Conservation (phyloP, 208 protist genomes). For the Leishmania arabica region DNA sequence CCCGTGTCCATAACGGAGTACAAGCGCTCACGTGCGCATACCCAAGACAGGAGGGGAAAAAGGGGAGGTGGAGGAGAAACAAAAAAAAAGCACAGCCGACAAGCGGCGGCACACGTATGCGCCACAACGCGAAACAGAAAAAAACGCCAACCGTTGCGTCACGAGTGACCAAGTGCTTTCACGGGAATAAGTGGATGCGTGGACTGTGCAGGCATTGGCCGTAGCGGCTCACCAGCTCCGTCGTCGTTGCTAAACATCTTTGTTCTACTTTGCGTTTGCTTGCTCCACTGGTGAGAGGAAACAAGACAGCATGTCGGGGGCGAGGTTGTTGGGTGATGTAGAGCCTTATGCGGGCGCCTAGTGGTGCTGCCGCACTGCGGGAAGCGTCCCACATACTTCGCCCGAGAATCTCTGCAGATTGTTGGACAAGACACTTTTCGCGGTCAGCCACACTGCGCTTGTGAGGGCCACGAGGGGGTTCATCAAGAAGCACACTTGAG, state of each 20-base stretch:
- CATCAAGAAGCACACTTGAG: constrained; percentile 32
- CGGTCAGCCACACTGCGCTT: constrained; percentile 31
- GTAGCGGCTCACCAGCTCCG: background rate
- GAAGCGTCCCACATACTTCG: background rate
- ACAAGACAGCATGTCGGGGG: background rate
- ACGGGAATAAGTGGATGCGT: background rate
- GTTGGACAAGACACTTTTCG: constrained; percentile 36
- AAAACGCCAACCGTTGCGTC: no score
- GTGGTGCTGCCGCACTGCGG: background rate
- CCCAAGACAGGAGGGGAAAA: background rate
- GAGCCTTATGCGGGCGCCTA: background rate
- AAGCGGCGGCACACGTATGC: background rate
- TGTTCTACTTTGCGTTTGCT: background rate
- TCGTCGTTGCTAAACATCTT: background rate
- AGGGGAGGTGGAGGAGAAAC: background rate
- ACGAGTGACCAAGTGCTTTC: background rate
- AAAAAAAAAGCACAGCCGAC: background rate
- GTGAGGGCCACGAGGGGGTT: constrained; percentile 36
- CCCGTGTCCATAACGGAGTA: background rate
- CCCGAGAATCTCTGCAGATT: background rate
- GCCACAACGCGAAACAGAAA: background rate
- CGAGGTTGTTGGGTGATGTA: background rate
- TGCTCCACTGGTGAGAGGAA: background rate
- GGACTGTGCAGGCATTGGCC: background rate
- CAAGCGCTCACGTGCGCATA: background rate